Conservation (phyloP, 1,284 basidiomycete genomes). For the Fistulina hepatica region DNA sequence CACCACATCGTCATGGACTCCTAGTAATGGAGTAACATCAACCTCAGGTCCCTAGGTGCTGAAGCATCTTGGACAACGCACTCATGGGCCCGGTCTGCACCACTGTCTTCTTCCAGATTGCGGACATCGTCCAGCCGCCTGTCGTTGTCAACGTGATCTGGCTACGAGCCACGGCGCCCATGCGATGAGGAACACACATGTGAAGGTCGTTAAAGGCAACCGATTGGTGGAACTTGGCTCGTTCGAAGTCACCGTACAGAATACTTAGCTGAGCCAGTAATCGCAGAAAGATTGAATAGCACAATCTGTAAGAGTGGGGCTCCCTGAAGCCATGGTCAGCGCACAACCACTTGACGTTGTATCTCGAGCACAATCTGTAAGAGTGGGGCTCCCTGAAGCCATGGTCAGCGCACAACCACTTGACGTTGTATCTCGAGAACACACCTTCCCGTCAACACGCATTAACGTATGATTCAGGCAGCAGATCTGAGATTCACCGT, state of each 20-base stretch:
- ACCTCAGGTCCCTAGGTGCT: no score
- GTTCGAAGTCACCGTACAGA: conserved; percentile 86
- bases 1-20: no score
- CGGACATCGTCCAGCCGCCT: no score
- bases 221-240: conserved; percentile 69
- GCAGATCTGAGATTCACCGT: no score
- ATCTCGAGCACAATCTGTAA: conserved; percentile 94
- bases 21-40: no score
- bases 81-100: no score
- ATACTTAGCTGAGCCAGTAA: conserved; percentile 89
- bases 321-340: conserved; percentile 33
- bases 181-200: conserved; percentile 78
- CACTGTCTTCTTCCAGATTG: no score
- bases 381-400: conserved; percentile 72
- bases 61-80: no score
- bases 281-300: conserved; percentile 78
- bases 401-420: not conserved
- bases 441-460: conserved; percentile 78
- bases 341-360: no score
- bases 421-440: no score
- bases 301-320: conserved; percentile 95
- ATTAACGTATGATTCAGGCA: conserved; percentile 87
- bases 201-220: conserved; percentile 80
- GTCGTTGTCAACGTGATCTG: no score
- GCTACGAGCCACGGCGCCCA: no score